A percentile compares a stretch with the other conserved stretches of the same genome.
Conservation (phyloP, 768 basidiomycete genomes). For the Coprinopsis cinerea region DNA sequence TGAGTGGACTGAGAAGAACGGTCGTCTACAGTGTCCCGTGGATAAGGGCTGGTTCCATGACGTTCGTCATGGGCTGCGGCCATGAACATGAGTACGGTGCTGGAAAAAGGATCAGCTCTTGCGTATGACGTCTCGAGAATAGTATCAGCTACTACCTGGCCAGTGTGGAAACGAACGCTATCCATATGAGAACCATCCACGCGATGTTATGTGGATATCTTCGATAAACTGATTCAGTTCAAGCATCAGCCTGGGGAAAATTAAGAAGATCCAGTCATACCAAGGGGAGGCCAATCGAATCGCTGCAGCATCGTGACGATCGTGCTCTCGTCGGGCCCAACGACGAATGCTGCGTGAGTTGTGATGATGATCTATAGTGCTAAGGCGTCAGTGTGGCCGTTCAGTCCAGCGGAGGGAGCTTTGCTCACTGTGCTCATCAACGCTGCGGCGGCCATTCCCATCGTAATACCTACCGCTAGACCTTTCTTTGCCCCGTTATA, state of each 20-base stretch:
- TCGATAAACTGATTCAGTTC: constrained; percentile 22
- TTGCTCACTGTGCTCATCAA: constrained; percentile 27
- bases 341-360: constrained; percentile 18
- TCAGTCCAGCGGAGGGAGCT: background rate
- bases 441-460: constrained; percentile 23
- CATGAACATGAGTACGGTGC: constrained; percentile 9
- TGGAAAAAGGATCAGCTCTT: background rate
- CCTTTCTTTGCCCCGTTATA: constrained; percentile 19
- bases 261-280: constrained; percentile 14
- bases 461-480: constrained; percentile 19
- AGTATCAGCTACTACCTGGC: constrained; percentile 18
- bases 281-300: constrained; percentile 20
- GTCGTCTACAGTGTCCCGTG: too few relatives aligned
- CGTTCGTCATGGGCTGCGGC: background rate
- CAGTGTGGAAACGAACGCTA: constrained; percentile 22
- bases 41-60: background rate
- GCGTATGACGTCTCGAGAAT: background rate
- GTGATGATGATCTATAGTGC: constrained; percentile 23
- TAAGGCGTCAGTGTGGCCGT: background rate
- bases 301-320: constrained; percentile 12
- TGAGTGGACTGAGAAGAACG: too few relatives aligned
- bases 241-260: background rate
- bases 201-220: constrained; percentile 25
- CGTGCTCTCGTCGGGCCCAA: constrained; percentile 18
- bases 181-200: constrained; percentile 28